phyloP scores from a whole-genome alignment of 805 yeast species.

The Wilhelminamyces savonicus region DNA sequence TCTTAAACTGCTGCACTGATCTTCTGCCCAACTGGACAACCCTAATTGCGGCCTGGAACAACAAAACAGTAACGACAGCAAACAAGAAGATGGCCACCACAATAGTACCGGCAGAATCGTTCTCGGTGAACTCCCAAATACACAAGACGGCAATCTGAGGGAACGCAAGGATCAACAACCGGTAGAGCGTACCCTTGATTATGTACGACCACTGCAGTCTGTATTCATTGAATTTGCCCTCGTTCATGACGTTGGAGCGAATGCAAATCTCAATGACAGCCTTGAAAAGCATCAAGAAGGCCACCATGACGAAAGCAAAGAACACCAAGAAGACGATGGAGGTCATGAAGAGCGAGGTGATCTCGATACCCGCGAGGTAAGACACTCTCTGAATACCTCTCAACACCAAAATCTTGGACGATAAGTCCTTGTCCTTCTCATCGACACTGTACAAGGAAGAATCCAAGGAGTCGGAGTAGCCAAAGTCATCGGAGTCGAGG shows the following conservation, averaged over 20 bases:
- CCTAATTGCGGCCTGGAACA: conserved; percentile 66
- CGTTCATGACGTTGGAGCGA: conserved; percentile 51
- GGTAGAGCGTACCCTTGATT: conserved; percentile 82
- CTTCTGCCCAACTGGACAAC: conserved; percentile 71
- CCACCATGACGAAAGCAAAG: conserved; percentile 57
- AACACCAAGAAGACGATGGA: conserved; percentile 79
- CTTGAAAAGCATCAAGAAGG: conserved; percentile 56
- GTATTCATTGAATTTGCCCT: conserved; percentile 65
- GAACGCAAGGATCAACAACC: conserved; percentile 77
- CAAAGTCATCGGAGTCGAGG: conserved; percentile 42
- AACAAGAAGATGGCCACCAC: conserved; percentile 74
- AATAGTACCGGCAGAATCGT: conserved; percentile 78
- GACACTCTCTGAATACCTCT: conserved; percentile 94
- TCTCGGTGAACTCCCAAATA: conserved; percentile 82
- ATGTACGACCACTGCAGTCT: conserved; percentile 79
- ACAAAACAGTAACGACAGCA: conserved; percentile 47
- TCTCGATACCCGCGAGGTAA: conserved; percentile 75
- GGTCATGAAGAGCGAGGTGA: conserved; percentile 81
- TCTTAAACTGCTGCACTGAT: conserved; percentile 68
- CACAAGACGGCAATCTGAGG: conserved; percentile 80
- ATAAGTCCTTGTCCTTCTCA: conserved; percentile 52
- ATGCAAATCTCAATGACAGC: conserved; percentile 60
- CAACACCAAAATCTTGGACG: conserved; percentile 68
- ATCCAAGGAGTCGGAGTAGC: conserved; percentile 35
- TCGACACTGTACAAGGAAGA: conserved; percentile 56